phyloP scores from a whole-genome alignment of 768 basidiomycete genomes.

The Serendipita indica region DNA sequence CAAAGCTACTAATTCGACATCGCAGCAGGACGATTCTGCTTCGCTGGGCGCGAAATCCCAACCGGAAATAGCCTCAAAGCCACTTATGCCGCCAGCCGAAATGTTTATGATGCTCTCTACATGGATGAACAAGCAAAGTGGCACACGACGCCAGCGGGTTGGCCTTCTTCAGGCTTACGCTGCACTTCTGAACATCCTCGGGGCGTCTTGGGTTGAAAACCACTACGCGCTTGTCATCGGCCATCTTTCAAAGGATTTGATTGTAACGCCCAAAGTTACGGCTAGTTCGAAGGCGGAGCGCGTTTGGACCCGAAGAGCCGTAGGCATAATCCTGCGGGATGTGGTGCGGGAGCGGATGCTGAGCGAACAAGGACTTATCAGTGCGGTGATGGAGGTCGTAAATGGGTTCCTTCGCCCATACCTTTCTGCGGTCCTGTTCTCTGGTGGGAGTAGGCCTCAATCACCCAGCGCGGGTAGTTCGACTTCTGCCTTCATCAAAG shows the following conservation, averaged over 20 bases:
- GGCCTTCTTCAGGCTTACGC: conserved; percentile 85
- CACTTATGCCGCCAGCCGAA: conserved; percentile 55
- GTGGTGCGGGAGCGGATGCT: conserved; percentile 79
- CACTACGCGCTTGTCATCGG: conserved; percentile 67
- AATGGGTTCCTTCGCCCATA: conserved; percentile 73
- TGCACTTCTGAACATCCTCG: conserved; percentile 59
- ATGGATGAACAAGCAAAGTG: conserved; percentile 62
- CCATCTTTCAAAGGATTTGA: conserved; percentile 68
- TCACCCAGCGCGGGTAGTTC: conserved; percentile 44
- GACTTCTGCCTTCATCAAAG: background rate
- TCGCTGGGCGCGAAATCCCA: background rate
- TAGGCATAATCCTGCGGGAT: conserved; percentile 67
- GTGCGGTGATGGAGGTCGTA: conserved; percentile 75
- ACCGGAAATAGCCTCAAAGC: conserved; percentile 26
- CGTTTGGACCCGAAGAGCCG: conserved; percentile 52
- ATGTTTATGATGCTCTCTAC: conserved; percentile 71
- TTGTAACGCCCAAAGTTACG: conserved; percentile 40
- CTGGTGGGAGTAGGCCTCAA: background rate
- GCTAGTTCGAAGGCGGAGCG: conserved; percentile 52
- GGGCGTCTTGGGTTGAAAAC: conserved; percentile 59
- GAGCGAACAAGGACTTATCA: conserved; percentile 87
- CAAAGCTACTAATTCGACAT: conserved; percentile 28
- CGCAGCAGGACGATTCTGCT: conserved; percentile 12
- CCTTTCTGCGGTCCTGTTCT: conserved; percentile 60
- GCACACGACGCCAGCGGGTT: conserved; percentile 56